Evolutionary conservation across 2,329 filamentous ascomycete species (phyloP), one percentile per base, ranked within the genome.

Genomic region (Verticillium tricorpus): DNA sequence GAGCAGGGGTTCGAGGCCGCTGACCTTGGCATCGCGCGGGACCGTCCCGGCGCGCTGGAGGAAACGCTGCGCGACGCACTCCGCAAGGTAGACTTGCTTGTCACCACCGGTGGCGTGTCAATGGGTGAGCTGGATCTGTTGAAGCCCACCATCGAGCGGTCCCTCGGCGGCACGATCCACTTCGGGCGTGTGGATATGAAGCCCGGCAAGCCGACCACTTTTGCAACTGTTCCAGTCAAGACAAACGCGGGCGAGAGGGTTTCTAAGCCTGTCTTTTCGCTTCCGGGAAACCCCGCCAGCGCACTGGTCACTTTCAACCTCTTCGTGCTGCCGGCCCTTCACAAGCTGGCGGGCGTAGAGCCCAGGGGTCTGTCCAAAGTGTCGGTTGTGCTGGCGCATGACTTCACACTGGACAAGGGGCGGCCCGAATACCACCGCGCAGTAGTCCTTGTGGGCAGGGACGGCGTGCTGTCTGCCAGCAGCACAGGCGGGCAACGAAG

Each of bases 151-250:
- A 91, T 99, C 69, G 95, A 98, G 78, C 89, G 94, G 52, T 83
- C 88, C 1, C 85, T 99, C 1, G 92, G 93, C 61, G 95, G 95
- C 8, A 95, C 89, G 0, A 97, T 99, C 67, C 95, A 97, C 75
- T 99, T 99, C 69, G 95, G 95, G 28, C 89, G 95, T 3, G 95
- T 99, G 2, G 86, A 89, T 60, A 98, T 99, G 95, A 99, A 99
- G 79, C 95, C 95, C 0, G 95, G 95, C 5, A 99, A 98, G 76
- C 95, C 95, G 2, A 97, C 93, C 0, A 99, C 95, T 0, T 99
- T 99, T 74, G 95, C 95, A 2, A 97, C 92, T 0, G 84, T 98
- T 0, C 88, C 91, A 1, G 80, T 84, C 45, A 88, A 88, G 73
- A 80, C 85, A 63, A 83, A 84, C 64, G 71, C 69, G 1, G 85